A percentile compares a stretch with the other conserved stretches of the same genome.
Evolutionary conservation across 2,329 filamentous ascomycete species (phyloP).

Genomic region (Cladosporium austrohemisphaericum): DNA sequence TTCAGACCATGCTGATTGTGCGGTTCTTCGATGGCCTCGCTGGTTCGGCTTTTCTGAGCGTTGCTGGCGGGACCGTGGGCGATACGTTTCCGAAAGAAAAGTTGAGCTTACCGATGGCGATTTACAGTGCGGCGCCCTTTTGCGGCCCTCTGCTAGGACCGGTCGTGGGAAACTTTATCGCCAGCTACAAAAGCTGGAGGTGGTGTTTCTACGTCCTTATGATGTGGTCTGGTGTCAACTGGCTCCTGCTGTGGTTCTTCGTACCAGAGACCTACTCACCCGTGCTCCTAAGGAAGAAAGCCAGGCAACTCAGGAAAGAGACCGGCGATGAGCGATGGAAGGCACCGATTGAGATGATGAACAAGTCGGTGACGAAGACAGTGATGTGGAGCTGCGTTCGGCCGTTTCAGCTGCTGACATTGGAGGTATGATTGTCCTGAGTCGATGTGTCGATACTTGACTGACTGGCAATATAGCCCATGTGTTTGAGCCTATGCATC

Average conservation of each 20-base stretch:
- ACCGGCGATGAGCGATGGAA: conserved; percentile 75
- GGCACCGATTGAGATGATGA: conserved; percentile 70
- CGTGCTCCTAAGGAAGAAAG: conserved; percentile 69
- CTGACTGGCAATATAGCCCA: conserved; percentile 58
- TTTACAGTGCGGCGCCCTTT: conserved; percentile 62
- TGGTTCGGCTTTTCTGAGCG: conserved; percentile 59
- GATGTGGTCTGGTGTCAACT: conserved; percentile 70
- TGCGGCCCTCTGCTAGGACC: conserved; percentile 55
- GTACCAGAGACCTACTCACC: conserved; percentile 85
- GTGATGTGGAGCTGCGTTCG: conserved; percentile 53
- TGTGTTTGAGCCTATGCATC: conserved; percentile 77
- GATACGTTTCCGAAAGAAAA: conserved; percentile 69
- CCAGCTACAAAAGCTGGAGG: conserved; percentile 67
- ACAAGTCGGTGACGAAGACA: conserved; percentile 60
- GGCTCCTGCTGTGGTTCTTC: conserved; percentile 62
- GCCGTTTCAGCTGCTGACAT: conserved; percentile 72
- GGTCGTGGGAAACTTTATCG: conserved; percentile 74
- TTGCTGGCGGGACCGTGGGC: conserved; percentile 81
- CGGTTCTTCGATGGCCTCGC: conserved; percentile 75
- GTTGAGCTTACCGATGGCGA: conserved; percentile 76
- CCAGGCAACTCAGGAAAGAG: conserved; percentile 62
- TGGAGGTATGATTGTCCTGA: conserved; percentile 33
- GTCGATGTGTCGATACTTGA: not conserved
- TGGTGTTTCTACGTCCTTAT: conserved; percentile 83
- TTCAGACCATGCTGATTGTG: conserved; percentile 63